Conservation (phyloP, 495 filamentous ascomycete species). For the Neurospora sp. region DNA sequence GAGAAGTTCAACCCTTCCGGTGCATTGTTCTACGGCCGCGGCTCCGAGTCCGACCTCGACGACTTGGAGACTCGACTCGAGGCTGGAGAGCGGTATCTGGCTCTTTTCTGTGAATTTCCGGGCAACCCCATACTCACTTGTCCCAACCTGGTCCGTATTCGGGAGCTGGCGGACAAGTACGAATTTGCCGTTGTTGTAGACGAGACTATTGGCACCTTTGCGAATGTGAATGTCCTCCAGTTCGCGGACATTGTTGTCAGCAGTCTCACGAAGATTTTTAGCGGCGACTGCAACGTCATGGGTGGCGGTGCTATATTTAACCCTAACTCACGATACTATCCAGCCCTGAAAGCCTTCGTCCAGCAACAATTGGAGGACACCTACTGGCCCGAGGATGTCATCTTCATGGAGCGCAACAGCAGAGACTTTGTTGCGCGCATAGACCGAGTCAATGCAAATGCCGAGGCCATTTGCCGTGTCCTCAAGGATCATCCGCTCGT, state of each 20-base stretch:
- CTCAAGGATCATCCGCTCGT: slow-evolving; percentile 48
- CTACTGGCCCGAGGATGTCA: slow-evolving; percentile 84
- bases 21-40: slow-evolving; percentile 81
- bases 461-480: slow-evolving; percentile 69
- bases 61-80: slow-evolving; percentile 66
- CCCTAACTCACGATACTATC: slow-evolving; percentile 64
- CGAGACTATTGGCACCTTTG: slow-evolving; percentile 92
- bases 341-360: slow-evolving; percentile 50
- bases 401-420: slow-evolving; percentile 94
- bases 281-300: slow-evolving; percentile 97
- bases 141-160: slow-evolving; percentile 74
- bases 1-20: slow-evolving; percentile 84
- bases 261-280: slow-evolving; percentile 94
- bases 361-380: slow-evolving; percentile 68
- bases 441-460: slow-evolving; percentile 74
- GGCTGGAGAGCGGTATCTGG: slow-evolving; percentile 67
- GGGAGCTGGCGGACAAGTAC: slow-evolving; percentile 66
- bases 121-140: slow-evolving; percentile 82
- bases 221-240: slow-evolving; percentile 86
- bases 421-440: slow-evolving; percentile 81
- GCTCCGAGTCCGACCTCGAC: slow-evolving; percentile 71
- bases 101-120: slow-evolving; percentile 89
- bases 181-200: slow-evolving; percentile 88
- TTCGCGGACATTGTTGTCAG: slow-evolving; percentile 86
- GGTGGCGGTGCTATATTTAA: slow-evolving; percentile 84